Evolutionary conservation across 805 yeast species (phyloP).

Genomic region (Saccharomycopsis sp.): DNA sequence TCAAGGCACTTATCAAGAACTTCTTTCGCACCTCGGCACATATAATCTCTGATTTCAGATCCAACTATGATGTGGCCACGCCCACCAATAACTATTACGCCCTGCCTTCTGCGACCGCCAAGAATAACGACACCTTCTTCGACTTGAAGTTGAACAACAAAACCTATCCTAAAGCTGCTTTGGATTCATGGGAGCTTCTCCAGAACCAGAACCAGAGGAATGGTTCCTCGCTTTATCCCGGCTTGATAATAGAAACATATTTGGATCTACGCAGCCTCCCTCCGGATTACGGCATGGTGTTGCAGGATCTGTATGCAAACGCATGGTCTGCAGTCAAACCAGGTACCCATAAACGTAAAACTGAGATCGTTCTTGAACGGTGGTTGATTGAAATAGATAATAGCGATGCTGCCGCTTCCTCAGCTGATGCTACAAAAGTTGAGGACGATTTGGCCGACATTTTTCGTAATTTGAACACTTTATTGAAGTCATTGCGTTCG

Average conservation of each 20-base stretch:
- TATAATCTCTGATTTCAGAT: slow-evolving; percentile 5
- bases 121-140: slow-evolving; percentile 4
- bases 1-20: not conserved
- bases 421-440: not conserved
- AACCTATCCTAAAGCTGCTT: slow-evolving; percentile 4
- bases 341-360: slow-evolving; percentile 6
- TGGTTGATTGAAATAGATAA: slow-evolving; percentile 14
- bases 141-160: slow-evolving; percentile 2
- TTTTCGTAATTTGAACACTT: not conserved
- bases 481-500: slow-evolving; percentile 3
- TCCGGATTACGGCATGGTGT: slow-evolving; percentile 31
- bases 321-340: not conserved
- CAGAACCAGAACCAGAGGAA: not conserved
- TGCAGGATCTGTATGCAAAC: slow-evolving; percentile 27
- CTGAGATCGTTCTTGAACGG: slow-evolving; percentile 16
- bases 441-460: not conserved
- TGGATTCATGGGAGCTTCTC: slow-evolving; percentile 5
- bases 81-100: not conserved
- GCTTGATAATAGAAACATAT: slow-evolving; percentile 8
- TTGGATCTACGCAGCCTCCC: slow-evolving; percentile 7
- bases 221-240: not conserved
- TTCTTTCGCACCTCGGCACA: slow-evolving; percentile 12
- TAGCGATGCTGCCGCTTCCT: not conserved
- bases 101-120: not conserved
- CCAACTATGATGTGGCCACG: not conserved